Evolutionary conservation across 2,329 filamentous ascomycete species (phyloP).

Genomic region (Cladosporium sp.): DNA sequence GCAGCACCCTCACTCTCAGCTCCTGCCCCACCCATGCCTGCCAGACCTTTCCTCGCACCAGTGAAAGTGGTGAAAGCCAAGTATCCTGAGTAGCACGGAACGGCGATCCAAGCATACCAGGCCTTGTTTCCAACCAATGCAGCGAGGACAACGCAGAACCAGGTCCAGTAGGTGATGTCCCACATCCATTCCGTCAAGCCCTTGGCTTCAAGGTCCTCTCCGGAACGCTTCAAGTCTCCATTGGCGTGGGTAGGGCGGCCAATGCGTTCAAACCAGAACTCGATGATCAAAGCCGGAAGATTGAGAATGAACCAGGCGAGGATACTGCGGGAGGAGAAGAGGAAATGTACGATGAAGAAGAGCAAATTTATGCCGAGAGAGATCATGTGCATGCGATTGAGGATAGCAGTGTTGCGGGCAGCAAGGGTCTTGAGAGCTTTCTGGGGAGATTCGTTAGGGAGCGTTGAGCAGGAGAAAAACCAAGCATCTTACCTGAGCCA

Average conservation of each 20-base stretch:
- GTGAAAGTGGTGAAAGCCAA: constrained; percentile 44
- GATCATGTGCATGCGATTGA: constrained; percentile 78
- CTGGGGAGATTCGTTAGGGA: constrained; percentile 24
- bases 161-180: constrained; percentile 93
- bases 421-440: constrained; percentile 61
- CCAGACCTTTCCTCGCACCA: constrained; percentile 40
- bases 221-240: constrained; percentile 64
- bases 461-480: background rate
- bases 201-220: constrained; percentile 81
- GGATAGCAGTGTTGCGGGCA: constrained; percentile 69
- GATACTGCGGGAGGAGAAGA: constrained; percentile 52
- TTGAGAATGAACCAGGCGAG: constrained; percentile 69
- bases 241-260: constrained; percentile 70
- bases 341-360: constrained; percentile 68
- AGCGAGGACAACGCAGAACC: constrained; percentile 69
- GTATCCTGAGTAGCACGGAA: constrained; percentile 46
- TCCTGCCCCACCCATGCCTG: constrained; percentile 33
- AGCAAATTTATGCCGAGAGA: constrained; percentile 66
- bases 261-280: constrained; percentile 79
- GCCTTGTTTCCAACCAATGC: constrained; percentile 76
- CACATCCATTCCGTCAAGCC: constrained; percentile 98
- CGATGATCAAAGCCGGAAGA: constrained; percentile 69
- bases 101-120: constrained; percentile 58
- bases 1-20: background rate
- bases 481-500: constrained; percentile 23